These are phyloP conservation scores for Ustulina deusta DNA, from an alignment of 2,329 filamentous ascomycete species.

Conservation along the genomic window DNA sequence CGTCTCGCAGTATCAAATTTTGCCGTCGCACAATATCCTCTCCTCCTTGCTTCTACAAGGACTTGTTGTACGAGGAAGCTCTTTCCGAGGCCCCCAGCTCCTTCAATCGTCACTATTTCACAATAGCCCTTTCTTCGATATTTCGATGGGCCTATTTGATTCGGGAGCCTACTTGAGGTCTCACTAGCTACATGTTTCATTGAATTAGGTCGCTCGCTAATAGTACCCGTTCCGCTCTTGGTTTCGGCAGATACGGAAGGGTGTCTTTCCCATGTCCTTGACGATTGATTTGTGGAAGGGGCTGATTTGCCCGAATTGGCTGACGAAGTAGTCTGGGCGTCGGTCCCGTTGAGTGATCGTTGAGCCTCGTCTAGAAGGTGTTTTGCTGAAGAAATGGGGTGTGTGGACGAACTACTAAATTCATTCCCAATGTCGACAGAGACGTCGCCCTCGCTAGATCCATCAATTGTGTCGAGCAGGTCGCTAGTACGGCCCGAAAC, in stretches of 20 bases:
- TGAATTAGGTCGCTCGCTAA: conserved; percentile 57
- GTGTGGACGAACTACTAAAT: conserved; percentile 63
- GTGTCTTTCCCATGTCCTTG: conserved; percentile 65
- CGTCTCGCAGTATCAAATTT: conserved; percentile 73
- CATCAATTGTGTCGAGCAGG: conserved; percentile 60
- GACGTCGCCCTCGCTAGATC: conserved; percentile 71
- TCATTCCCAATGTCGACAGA: conserved; percentile 66
- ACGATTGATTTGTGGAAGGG: conserved; percentile 52
- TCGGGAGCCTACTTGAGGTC: conserved; percentile 63
- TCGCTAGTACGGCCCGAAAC: conserved; percentile 67
- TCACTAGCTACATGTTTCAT: conserved; percentile 60
- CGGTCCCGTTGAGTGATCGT: conserved; percentile 53
- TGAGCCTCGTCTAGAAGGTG: conserved; percentile 55
- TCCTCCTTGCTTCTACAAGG: conserved; percentile 68
- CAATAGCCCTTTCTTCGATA: conserved; percentile 72
- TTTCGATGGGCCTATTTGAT: conserved; percentile 67
- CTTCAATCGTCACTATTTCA: conserved; percentile 72
- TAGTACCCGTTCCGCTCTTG: conserved; percentile 60
- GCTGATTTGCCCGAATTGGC: conserved; percentile 60
- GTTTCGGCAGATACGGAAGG: conserved; percentile 64
- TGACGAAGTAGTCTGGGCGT: conserved; percentile 53
- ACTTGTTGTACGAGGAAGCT: conserved; percentile 73
- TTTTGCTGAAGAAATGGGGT: conserved; percentile 58
- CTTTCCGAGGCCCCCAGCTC: conserved; percentile 73
- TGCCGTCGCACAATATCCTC: conserved; percentile 73